Base-by-base conservation (phyloP, 345 rosid genomes). In the Brassica carinata region DNA sequence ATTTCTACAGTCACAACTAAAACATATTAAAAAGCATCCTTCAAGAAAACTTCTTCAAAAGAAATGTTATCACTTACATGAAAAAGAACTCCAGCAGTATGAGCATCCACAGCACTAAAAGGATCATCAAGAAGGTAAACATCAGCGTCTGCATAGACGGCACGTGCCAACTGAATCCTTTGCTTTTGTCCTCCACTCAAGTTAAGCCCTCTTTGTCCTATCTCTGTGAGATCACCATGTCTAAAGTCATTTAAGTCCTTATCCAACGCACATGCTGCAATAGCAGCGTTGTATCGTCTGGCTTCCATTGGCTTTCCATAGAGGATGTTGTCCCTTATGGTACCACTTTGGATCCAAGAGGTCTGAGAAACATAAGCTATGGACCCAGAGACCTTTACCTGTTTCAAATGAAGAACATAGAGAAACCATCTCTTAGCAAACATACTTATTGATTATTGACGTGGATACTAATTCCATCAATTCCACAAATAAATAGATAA, bases 101-200 rank as follows among this genome's bases (percentile, higher is more conserved):
- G 94, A 4, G 98, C 96, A 83, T 90, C 98, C 0, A 93, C 96
- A 13, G 92, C 96, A 57, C 98, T 91, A 69, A 91, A 93, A 68
- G 94, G 98, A 43, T 91, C 98, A 67, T 93, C 96, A 1, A 91
- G 94, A 2, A 91, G 90, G 82, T 91, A 91, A 63, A 90, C 86
- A 77, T 91, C 93, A 10, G 93, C 94, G 18, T 91, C 91, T 0
- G 84, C 88, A 40, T 93, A 93, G 76, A 90, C 87, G 1, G 92
- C 97, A 33, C 97, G 87, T 3, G 94, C 96, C 33, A 92, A 87
- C 83, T 90, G 94, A 81, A 92, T 87, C 77, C 97, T 85, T 81
- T 91, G 96, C 77, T 89, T 92, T 85, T 92, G 97, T 75, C 97
- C 97, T 71, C 97, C 96, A 15, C 97, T 92, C 92, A 91, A 79